Evolutionary conservation across 2,329 filamentous ascomycete genomes (phyloP).

Genomic region (Colletotrichum gigasporum): DNA sequence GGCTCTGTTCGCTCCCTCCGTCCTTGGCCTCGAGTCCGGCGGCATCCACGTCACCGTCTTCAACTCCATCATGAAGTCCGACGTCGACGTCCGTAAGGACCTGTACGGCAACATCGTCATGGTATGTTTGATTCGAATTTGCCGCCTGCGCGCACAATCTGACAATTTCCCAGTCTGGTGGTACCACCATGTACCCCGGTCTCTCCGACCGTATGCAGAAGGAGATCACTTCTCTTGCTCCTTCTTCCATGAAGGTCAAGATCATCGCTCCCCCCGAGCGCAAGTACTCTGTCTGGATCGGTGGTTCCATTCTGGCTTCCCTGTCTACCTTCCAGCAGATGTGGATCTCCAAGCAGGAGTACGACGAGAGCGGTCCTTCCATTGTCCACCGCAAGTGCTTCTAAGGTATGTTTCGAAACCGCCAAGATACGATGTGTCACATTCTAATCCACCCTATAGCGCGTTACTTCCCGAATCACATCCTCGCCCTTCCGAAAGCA

Average conservation of each 20-base stretch:
- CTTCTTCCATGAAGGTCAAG: constrained; percentile 99
- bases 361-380: constrained; percentile 99
- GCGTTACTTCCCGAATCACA: constrained; percentile 30
- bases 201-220: constrained; percentile 99
- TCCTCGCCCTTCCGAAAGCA: constrained; percentile 45
- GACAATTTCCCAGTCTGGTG: constrained; percentile 81
- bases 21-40: constrained; percentile 97
- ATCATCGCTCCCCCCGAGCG: constrained; percentile 99
- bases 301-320: constrained; percentile 99
- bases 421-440: neutral
- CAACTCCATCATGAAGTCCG: constrained; percentile 99
- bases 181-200: constrained; percentile 99
- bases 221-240: constrained; percentile 99
- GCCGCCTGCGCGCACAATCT: constrained; percentile 36
- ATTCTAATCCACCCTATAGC: neutral
- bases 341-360: constrained; percentile 99
- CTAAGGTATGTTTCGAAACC: constrained; percentile 73
- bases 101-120: constrained; percentile 99
- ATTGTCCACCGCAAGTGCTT: constrained; percentile 99
- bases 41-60: constrained; percentile 99
- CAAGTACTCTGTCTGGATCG: constrained; percentile 99
- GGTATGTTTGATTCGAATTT: constrained; percentile 69
- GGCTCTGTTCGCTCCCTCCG: constrained; percentile 98
- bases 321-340: constrained; percentile 99
- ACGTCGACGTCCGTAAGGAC: constrained; percentile 99